These are phyloP conservation scores for Metschnikowia kunwiensis DNA, from an alignment of 805 yeast genomes.

Conservation along the genomic window DNA sequence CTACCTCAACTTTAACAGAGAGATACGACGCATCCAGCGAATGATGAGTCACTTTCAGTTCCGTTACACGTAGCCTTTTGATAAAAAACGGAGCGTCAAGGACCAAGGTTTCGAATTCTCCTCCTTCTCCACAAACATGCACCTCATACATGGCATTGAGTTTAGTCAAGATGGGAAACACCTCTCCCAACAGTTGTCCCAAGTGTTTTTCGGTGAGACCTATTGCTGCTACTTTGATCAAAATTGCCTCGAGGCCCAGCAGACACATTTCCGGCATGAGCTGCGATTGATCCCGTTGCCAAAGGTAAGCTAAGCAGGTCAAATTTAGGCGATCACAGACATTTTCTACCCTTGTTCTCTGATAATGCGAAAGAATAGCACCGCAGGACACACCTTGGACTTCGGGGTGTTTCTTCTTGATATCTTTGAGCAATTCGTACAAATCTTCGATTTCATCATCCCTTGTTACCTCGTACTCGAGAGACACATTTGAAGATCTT, in stretches of 20 bases:
- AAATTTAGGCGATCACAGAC: slow-evolving; percentile 76
- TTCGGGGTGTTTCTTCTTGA: slow-evolving; percentile 59
- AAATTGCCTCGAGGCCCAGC: slow-evolving; percentile 68
- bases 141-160: slow-evolving; percentile 70
- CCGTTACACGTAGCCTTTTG: slow-evolving; percentile 42
- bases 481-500: slow-evolving; percentile 53
- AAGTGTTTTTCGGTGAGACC: slow-evolving; percentile 69
- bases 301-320: slow-evolving; percentile 69
- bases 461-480: slow-evolving; percentile 67
- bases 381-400: slow-evolving; percentile 89
- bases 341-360: slow-evolving; percentile 87
- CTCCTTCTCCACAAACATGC: slow-evolving; percentile 98
- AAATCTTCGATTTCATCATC: slow-evolving; percentile 90
- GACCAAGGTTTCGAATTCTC: slow-evolving; percentile 93
- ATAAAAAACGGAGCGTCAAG: slow-evolving; percentile 84
- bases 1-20: slow-evolving; percentile 48
- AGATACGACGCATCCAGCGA: slow-evolving; percentile 73
- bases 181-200: slow-evolving; percentile 62
- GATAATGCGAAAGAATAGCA: slow-evolving; percentile 93
- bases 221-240: slow-evolving; percentile 90
- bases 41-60: slow-evolving; percentile 41
- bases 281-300: slow-evolving; percentile 85
- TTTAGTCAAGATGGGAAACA: slow-evolving; percentile 54
- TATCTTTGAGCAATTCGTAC: slow-evolving; percentile 46
- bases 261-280: slow-evolving; percentile 79